phyloP scores from a whole-genome alignment of 2,329 filamentous ascomycete species.

The Ceratocystis colombiana region DNA sequence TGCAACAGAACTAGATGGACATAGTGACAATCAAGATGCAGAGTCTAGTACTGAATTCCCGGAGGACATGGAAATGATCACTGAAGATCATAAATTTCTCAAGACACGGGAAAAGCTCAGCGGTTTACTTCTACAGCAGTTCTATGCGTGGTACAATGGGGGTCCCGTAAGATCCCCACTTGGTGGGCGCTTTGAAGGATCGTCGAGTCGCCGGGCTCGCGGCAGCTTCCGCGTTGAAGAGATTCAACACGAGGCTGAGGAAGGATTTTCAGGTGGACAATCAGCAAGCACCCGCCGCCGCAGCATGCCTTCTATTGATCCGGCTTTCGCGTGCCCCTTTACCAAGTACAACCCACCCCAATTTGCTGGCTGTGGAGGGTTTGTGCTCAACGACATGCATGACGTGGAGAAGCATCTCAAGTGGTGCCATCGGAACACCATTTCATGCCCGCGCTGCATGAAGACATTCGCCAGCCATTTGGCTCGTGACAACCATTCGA shows the following conservation, averaged over 20 bases:
- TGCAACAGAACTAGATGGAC: constrained; percentile 15
- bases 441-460: constrained; percentile 22
- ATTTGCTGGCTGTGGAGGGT: constrained; percentile 22
- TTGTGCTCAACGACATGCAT: constrained; percentile 20
- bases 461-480: constrained; percentile 20
- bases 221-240: constrained; percentile 20
- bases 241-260: constrained; percentile 7
- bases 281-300: constrained; percentile 16
- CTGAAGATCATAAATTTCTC: constrained; percentile 10
- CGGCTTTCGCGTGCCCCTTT: constrained; percentile 23
- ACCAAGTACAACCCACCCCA: constrained; percentile 16
- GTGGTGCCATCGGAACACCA: constrained; percentile 24
- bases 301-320: constrained; percentile 5
- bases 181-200: background rate
- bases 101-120: constrained; percentile 11
- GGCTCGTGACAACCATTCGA: constrained; percentile 19
- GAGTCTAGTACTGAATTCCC: constrained; percentile 15
- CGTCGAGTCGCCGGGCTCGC: constrained; percentile 12
- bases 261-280: constrained; percentile 5
- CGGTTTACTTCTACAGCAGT: background rate
- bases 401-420: constrained; percentile 17
- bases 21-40: constrained; percentile 8
- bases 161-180: constrained; percentile 14
- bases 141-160: background rate
- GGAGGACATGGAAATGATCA: constrained; percentile 17